Percentiles rank a stretch among this genome's conserved stretches.
phyloP scores from a whole-genome alignment of 176 grass and related monocot genomes.

The Sorghum bicolor region DNA sequence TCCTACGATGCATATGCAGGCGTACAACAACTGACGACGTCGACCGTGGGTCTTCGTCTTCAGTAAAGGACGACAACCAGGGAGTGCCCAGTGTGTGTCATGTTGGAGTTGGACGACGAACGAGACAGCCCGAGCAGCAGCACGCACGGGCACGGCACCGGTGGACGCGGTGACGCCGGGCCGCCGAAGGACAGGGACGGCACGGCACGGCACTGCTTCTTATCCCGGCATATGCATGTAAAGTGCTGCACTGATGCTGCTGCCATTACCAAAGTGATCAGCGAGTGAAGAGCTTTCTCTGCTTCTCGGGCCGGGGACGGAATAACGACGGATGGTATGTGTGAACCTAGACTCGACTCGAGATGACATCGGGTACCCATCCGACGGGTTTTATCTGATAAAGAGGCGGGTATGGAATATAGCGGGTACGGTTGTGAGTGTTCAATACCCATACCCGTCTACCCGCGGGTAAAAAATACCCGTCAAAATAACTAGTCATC shows the following conservation, averaged over 20 bases:
- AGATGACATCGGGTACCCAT: no score
- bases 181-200: not conserved
- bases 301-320: no score
- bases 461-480: no score
- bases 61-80: not conserved
- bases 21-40: not conserved
- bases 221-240: not conserved
- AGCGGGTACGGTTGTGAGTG: no score
- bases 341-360: no score
- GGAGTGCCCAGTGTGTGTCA: not conserved
- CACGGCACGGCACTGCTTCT: not conserved
- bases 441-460: no score
- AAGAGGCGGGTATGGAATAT: no score
- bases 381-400: no score
- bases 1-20: not conserved
- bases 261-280: not conserved
- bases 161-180: not conserved
- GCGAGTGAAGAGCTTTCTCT: no score
- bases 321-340: no score
- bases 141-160: not conserved
- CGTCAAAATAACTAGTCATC: no score
- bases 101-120: not conserved
- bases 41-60: not conserved
- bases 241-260: not conserved
- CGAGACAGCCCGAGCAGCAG: not conserved